Evolutionary conservation across 164 flowering plant species (phyloP), one percentile per base, ranked within the genome.

Genomic region (Nymphaea thermarum): DNA sequence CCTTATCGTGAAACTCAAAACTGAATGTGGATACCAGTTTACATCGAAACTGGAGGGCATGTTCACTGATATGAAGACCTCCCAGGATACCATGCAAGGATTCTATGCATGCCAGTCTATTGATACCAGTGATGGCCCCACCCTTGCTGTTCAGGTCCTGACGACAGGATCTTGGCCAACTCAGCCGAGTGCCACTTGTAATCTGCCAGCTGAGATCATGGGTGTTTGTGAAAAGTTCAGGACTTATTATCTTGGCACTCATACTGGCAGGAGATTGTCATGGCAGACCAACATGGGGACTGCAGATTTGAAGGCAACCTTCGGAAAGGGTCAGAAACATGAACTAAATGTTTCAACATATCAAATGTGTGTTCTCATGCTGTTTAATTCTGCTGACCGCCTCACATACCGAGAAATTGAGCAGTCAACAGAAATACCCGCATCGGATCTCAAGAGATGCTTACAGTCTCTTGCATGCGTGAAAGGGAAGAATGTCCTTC

Each of bases 21-120:
- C 91, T 3, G 91, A 86, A 67, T 86, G 91, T 70, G 91, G 91
- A 0, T 82, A 80, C 71, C 91, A 86, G 69, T 86, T 86, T 45
- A 86, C 91, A 25, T 83, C 84, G n/a, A 85, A 83, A 71, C 67
- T 86, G 63, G 91, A 86, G 74, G 88, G 88, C 66, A 86, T 86
- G 91, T 83, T 86, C 60, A 83, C 86, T 0, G 97, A 93, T 81
- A 91, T 93, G 97, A 93, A 86, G 75, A 93, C 96, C 53, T 93
- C 97, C 53, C 84, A 83, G 70, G 87, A 86, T 60, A 84, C 85
- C 5, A 83, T 83, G 84, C 84, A 84, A 62, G 87, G 83, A 5
- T 86, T 86, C 62, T 80, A 83, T 69, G 65, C 84, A 16, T 71
- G 78, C 70, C 80, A 78, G 60, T 79, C 79, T 75, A 73, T 83